Evolutionary conservation across 345 rosid species (phyloP), one percentile per base, ranked within the genome.

Genomic region (Hibiscus mutabilis): DNA sequence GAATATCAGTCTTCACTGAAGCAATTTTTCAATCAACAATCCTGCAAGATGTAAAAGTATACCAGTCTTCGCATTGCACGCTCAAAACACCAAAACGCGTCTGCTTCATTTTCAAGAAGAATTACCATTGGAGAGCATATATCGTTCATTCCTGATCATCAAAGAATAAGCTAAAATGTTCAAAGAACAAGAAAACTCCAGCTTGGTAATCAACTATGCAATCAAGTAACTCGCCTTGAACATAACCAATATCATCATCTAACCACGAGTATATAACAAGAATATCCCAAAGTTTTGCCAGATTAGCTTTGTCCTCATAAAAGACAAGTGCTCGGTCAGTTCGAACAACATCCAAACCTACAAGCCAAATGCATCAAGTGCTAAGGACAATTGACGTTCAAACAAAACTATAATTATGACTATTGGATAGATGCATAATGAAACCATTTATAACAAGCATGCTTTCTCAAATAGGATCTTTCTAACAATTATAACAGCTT

Each of bases 51-150:
- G 59, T 12, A 56, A 42, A 21, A 35, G 57, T 78, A 68, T 83
- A 93, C 96, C 91, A 91, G 78, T 86, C 87, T 89, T 62, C 89
- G 88, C 98, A 93, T 93, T 52, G 86, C 89, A 73, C 74, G 92
- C 85, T 91, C 93, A 82, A 88, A 94, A 86, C 98, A 94, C 97
- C 98, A 94, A 77, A 85, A 94, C 51, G 97, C 96, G 74, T 94
- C 98, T 9, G 90, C 97, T 85, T 94, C 98, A 67, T 94, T 78
- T 77, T 92, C 96, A 19, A 90, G 76, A 82, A 94, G 97, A 77
- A 94, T 82, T 65, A 92, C 73, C 91, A 94, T 92, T 29, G 97
- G 98, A 35, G 97, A 94, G 82, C 97, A 89, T 55, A 92, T 91
- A 79, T 92, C 98, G 80, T 86, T 94, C 98, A 94, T 92, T 76